Evolutionary conservation across 768 basidiomycete species (phyloP).

Genomic region (Jaapia argillacea): DNA sequence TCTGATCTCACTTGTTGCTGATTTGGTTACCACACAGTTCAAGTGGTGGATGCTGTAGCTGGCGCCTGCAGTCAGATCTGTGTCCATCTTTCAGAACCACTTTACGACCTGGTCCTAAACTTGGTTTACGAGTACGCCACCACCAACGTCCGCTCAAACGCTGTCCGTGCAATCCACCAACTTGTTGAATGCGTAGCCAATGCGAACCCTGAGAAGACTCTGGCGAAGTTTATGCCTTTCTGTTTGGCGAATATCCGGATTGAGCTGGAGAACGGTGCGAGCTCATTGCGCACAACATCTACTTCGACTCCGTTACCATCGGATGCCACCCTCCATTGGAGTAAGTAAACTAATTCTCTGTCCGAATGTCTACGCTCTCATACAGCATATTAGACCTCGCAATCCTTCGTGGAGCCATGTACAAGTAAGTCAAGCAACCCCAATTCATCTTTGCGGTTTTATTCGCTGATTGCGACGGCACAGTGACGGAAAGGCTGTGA

Average conservation of each 20-base stretch:
- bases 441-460: background rate
- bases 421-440: slow-evolving; percentile 41
- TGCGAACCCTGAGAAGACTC: slow-evolving; percentile 64
- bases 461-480: too few species aligned
- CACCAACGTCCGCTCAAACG: slow-evolving; percentile 73
- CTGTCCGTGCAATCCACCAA: slow-evolving; percentile 79
- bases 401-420: slow-evolving; percentile 70
- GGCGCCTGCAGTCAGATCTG: slow-evolving; percentile 73
- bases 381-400: slow-evolving; percentile 47
- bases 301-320: slow-evolving; percentile 59
- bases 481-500: slow-evolving; percentile 49
- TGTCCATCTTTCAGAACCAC: slow-evolving; percentile 58
- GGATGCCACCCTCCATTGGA: slow-evolving; percentile 85
- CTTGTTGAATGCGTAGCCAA: slow-evolving; percentile 81
- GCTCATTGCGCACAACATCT: slow-evolving; percentile 62
- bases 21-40: slow-evolving; percentile 28
- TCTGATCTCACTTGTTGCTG: background rate
- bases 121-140: slow-evolving; percentile 80
- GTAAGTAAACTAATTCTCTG: slow-evolving; percentile 27
- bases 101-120: slow-evolving; percentile 75
- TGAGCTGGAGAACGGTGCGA: slow-evolving; percentile 82
- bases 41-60: slow-evolving; percentile 68
- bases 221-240: slow-evolving; percentile 70
- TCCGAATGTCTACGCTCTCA: background rate
- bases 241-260: slow-evolving; percentile 58